Conservation (phyloP, 257 asterid species). For the Nicotiana benthamiana region DNA sequence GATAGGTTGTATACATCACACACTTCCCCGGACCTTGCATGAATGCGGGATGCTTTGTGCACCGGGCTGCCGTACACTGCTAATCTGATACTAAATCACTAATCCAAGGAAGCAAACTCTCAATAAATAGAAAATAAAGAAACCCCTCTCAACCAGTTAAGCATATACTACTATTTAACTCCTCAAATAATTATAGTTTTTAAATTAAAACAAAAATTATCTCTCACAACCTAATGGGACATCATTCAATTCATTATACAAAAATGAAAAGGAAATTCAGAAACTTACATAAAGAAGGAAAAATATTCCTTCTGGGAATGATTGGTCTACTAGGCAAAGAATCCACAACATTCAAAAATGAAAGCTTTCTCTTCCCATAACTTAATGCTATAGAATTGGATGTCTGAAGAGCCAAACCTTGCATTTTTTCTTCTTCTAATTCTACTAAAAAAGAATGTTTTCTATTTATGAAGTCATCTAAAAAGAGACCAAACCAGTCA, state of each 20-base stretch:
- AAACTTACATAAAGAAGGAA: constrained; percentile 37
- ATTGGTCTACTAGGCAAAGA: constrained; percentile 26
- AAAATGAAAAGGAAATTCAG: not conserved
- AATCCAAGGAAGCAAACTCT: too few relatives aligned
- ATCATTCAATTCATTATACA: not conserved
- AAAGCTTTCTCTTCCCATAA: constrained; percentile 16
- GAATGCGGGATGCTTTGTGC: too few relatives aligned
- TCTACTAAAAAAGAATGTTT: not conserved
- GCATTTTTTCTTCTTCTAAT: constrained; percentile 27
- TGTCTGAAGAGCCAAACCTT: constrained; percentile 33
- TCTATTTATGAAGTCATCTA: not conserved
- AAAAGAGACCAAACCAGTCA: not conserved
- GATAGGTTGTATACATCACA: too few relatives aligned
- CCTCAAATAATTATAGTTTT: not conserved
- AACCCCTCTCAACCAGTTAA: not conserved
- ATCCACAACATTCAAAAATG: constrained; percentile 15
- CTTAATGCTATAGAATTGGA: constrained; percentile 30
- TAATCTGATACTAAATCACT: too few relatives aligned
- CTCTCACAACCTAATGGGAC: not conserved
- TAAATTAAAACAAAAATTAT: not conserved
- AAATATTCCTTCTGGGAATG: constrained; percentile 19
- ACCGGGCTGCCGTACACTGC: too few relatives aligned
- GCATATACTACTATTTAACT: not conserved
- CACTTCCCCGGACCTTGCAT: too few relatives aligned
- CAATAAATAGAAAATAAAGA: not conserved